Base-by-base conservation (phyloP, 2,329 filamentous ascomycete species). In the Apiospora arundinis region DNA sequence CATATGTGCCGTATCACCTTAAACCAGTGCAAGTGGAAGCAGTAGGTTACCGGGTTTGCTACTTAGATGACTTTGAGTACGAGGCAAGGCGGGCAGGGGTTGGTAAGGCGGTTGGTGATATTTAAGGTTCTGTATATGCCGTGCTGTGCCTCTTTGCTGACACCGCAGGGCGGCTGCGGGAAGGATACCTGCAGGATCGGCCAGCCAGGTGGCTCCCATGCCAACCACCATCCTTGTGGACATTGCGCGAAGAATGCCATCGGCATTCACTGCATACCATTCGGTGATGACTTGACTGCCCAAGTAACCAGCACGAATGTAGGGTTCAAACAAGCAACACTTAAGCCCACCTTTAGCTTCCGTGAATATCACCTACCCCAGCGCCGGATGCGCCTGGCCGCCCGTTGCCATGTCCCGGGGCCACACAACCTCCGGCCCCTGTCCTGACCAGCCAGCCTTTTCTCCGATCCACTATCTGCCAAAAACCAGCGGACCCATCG, bases 171-270 rank as follows among this genome's bases (percentile, higher is more conserved):
- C 42, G 42, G 42, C 42, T 45, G 16, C 52, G 52, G 52, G 28
- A 60, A 60, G 52, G 52, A 60, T 37, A 60, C 52, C 52, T 60
- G 52, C 52, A 60, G 52, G 18, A 60, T 37, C 52, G 52, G 11
- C 25, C 52, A 56, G 49, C 14, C 25, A 6, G 25, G n/a, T 18
- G 28, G 49, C 49, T 14, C 52, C 52, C 52, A n/a, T 60, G 9
- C 52, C 52, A 37, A 25, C 28, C 52, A 37, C 52, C 28, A 60
- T 60, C 28, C 52, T 56, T 56, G 25, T 32, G 52, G 32, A 32
- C 32, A 32, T 25, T 32, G 1, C 6, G 16, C 42, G 14, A 16
- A 32, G 25, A 32, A 32, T 9, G 16, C 25, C 16, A 8, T 60
- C 32, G 28, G 16, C 21, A 21, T 28, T 60, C 16, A 28, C 2